Conservation (phyloP, 2,329 filamentous ascomycete genomes). For the Neofusicoccum sp. region DNA sequence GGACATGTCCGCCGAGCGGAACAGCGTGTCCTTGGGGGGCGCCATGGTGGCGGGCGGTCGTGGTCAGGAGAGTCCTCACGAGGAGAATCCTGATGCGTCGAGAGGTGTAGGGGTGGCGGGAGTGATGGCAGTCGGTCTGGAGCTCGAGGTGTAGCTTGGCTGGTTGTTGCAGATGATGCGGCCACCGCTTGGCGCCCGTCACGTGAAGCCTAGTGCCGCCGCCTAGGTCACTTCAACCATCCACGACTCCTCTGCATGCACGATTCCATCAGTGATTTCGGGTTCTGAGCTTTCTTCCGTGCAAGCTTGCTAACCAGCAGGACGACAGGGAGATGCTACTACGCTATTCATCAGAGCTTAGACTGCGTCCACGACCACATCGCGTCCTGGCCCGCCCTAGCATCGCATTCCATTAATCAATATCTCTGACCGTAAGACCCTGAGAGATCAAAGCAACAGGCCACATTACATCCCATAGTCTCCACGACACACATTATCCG, state of each 20-base stretch:
- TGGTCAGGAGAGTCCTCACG: background rate
- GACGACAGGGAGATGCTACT: background rate
- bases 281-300: background rate
- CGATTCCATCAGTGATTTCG: background rate
- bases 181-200: background rate
- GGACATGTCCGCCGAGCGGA: constrained; percentile 99
- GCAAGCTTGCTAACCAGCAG: background rate
- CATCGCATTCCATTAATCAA: background rate
- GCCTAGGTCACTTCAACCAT: background rate
- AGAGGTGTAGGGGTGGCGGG: background rate
- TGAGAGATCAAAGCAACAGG: background rate
- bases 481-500: background rate
- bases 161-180: constrained; percentile 15
- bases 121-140: constrained; percentile 2
- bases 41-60: constrained; percentile 50
- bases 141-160: constrained; percentile 12
- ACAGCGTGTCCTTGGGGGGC: constrained; percentile 79
- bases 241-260: background rate
- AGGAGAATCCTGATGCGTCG: constrained; percentile 6
- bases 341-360: background rate
- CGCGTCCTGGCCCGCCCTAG: background rate
- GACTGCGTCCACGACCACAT: background rate
- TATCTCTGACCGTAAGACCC: background rate
- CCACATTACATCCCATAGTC: background rate
- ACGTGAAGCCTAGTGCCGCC: background rate